phyloP scores from a whole-genome alignment of 345 rosid genomes.

The Boechera divaricarpa region DNA sequence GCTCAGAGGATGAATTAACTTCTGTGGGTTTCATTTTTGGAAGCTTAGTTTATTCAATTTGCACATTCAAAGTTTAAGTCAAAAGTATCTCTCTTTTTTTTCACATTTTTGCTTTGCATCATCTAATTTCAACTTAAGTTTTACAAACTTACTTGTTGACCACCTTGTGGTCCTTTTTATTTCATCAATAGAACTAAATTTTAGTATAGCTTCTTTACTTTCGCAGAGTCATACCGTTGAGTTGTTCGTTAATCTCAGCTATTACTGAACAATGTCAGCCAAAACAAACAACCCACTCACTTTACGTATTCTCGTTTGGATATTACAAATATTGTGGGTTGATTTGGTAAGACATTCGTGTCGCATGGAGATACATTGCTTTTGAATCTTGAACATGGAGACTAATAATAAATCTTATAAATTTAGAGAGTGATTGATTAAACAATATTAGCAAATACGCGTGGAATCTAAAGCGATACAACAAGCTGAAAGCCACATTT shows the following conservation, averaged over 20 bases:
- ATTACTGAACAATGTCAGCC: too few relatives aligned
- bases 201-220: background rate
- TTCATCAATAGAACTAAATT: background rate
- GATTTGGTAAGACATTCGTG: background rate
- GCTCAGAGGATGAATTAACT: constrained; percentile 71
- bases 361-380: background rate
- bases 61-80: background rate
- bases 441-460: background rate
- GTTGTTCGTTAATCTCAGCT: background rate
- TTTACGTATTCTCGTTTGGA: background rate
- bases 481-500: background rate
- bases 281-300: background rate
- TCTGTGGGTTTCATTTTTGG: background rate
- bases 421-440: background rate
- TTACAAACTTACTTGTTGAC: background rate
- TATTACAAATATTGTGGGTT: background rate
- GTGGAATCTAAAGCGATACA: constrained; percentile 3
- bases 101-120: background rate
- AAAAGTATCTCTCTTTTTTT: background rate
- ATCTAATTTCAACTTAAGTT: background rate
- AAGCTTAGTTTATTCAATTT: background rate
- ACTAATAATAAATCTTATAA: background rate
- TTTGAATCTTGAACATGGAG: background rate
- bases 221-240: background rate
- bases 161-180: background rate